Conservation (phyloP, 768 basidiomycete species). For the Epithele typhae region DNA sequence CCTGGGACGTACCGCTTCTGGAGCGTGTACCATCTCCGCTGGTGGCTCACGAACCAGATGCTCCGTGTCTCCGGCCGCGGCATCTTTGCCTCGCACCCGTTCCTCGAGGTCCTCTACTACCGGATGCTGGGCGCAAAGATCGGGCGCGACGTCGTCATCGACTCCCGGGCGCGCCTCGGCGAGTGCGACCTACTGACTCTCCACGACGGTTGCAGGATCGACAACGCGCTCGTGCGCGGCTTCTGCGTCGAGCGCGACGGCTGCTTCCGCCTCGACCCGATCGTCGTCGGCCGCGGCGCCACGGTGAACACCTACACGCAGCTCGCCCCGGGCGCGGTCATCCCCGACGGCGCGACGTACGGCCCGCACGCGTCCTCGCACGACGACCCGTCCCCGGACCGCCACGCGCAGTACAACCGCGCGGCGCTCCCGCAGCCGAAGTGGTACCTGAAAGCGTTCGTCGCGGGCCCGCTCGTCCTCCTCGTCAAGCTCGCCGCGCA, state of each 20-base stretch:
- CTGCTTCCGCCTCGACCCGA: constrained; percentile 35
- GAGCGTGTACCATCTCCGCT: constrained; percentile 39
- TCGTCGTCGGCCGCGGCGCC: constrained; percentile 35
- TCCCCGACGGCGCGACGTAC: constrained; percentile 34
- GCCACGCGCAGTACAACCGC: constrained; percentile 38
- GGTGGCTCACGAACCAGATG: constrained; percentile 41
- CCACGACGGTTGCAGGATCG: constrained; percentile 40
- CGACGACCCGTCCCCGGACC: constrained; percentile 33
- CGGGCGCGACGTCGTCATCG: constrained; percentile 37
- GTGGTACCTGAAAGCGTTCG: constrained; percentile 29
- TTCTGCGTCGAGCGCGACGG: constrained; percentile 45
- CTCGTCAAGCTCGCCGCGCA: constrained; percentile 33
- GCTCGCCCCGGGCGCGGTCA: constrained; percentile 36
- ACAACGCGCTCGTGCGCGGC: constrained; percentile 36
- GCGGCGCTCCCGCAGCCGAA: constrained; percentile 31
- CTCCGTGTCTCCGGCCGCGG: constrained; percentile 38
- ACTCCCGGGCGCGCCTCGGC: constrained; percentile 34
- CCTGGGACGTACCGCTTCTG: constrained; percentile 25
- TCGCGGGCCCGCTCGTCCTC: constrained; percentile 38
- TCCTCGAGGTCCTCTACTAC: constrained; percentile 37
- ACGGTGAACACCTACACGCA: constrained; percentile 42
- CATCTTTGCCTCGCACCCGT: constrained; percentile 36
- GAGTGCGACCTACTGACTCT: constrained; percentile 44
- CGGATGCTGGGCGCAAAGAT: constrained; percentile 42
- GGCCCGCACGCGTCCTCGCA: constrained; percentile 45